Evolutionary conservation across 768 basidiomycete genomes (phyloP), one percentile per base, ranked within the genome.

Genomic region (Suillus weaverae): DNA sequence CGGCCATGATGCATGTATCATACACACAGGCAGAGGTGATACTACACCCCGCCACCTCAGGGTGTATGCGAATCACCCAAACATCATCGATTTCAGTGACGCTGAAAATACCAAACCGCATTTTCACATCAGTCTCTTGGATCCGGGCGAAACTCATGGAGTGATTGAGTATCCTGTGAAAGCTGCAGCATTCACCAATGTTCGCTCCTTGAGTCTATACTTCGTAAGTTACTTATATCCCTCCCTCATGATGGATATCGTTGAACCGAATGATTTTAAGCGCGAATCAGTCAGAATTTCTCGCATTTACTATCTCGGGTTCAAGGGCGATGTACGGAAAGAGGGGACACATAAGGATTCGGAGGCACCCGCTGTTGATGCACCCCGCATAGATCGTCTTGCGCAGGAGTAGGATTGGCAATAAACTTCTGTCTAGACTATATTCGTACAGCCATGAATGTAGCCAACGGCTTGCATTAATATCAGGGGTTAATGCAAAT

Each of bases 91-190:
- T 72, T 94, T 95, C 73, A 74, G 81, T 5, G 90, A 93, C 62
- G 88, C 84, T 20, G 92, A 93, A 64, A 79, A 77, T 48, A 84
- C 84, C 20, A 86, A 84, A 65, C 89, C 93, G 2, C 87, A 93
- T 22, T 80, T 93, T 39, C 81, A 89, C 69, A 86, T 94, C 56
- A 82, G 81, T 50, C 81, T 95, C 20, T 80, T 86, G 30, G 89
- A 92, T 73, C 46, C 22, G 35, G 91, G 89, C 18, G 88, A 91
- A 70, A 80, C 84, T 0, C 7, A 7, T 56, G 80, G 81, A 20
- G 86, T 88, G 5, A 82, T 86, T 4, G 92, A 94, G 73, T 94
- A 94, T 68, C 92, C 91, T 2, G 69, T 95, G 35, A 85, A 88
- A 33, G 84, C 87, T 1, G 86, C 91, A 16, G 87, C 90, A 8